Evolutionary conservation across 805 yeast genomes (phyloP), one percentile per base, ranked within the genome.

Genomic region (Ascoidea asiatica): DNA sequence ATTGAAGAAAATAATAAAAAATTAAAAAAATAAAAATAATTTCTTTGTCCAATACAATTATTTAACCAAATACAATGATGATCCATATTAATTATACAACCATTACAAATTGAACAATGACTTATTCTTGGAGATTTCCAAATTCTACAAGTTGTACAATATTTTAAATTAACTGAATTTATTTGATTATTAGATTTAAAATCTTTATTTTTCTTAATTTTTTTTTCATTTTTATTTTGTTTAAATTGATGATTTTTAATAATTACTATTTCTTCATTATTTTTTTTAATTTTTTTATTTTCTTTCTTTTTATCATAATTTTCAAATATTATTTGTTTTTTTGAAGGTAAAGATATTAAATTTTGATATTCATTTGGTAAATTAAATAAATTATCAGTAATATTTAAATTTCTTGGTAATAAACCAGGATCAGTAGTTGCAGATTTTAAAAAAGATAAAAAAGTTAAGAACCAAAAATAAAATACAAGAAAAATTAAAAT

Each of bases 81-180:
- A 55, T 83, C 94, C 55, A 77, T 81, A 46, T 66, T 58, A 35
- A 67, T 56, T 18, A 83, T 65, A 54, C 95, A 86, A 5, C 66
- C 65, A 49, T 75, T 75, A 60, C 95, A 85, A 2, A 66, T 65
- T 1, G 79, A 67, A 54, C 95, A 85, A 58, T 85, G 95, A 45
- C 81, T 74, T 1, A 88, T 62, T 44, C 94, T 61, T 1, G 88
- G 85, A 7, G 87, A 81, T 50, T 90, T 61, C 90, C 94, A 84
- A 39, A 77, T 68, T 23, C 72, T 62, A 54, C 95, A 85, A 0
- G 80, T 68, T 1, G 71, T 41, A 52, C 89, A 81, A 56, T 79
- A 80, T 52, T 74, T 74, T 20, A 75, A 64, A 3, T 61, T 53
- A 0, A 75, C 75, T 1, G 70, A 65, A 19, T 54, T 45, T 1